Evolutionary conservation across 2,329 filamentous ascomycete genomes (phyloP).

Genomic region (Cladorrhinum sp.): DNA sequence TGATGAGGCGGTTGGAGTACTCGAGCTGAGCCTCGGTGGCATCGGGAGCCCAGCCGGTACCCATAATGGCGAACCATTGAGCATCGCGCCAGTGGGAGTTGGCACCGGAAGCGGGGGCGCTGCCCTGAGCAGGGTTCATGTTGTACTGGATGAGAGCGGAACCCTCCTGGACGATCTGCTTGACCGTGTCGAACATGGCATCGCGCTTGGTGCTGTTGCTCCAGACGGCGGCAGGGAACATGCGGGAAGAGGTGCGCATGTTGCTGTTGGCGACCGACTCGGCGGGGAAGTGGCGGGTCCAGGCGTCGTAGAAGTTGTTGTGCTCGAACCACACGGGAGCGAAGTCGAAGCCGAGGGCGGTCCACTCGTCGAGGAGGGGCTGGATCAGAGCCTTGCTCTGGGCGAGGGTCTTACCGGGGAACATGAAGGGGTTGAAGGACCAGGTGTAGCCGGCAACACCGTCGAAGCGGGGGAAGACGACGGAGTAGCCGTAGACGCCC

Average conservation of each 20-base stretch:
- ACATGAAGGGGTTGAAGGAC: constrained; percentile 30
- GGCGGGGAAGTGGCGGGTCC: constrained; percentile 33
- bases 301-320: constrained; percentile 24
- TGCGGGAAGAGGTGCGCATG: constrained; percentile 24
- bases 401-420: constrained; percentile 22
- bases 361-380: constrained; percentile 28
- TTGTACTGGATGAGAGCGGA: constrained; percentile 41
- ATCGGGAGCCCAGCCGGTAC: constrained; percentile 24
- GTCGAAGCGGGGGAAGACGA: constrained; percentile 21
- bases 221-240: constrained; percentile 23
- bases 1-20: constrained; percentile 25
- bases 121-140: constrained; percentile 32
- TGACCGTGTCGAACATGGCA: constrained; percentile 34
- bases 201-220: constrained; percentile 30
- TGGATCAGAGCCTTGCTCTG: constrained; percentile 24
- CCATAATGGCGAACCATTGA: constrained; percentile 37
- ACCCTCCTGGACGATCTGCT: constrained; percentile 39
- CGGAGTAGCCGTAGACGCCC: constrained; percentile 34
- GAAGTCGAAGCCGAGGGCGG: constrained; percentile 26
- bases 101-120: constrained; percentile 40
- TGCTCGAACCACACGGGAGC: constrained; percentile 22
- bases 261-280: constrained; percentile 40
- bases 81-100: constrained; percentile 49
- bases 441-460: constrained; percentile 26
- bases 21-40: constrained; percentile 19